Base-by-base conservation (phyloP, 495 filamentous ascomycete species). In the Thozetella sp. region DNA sequence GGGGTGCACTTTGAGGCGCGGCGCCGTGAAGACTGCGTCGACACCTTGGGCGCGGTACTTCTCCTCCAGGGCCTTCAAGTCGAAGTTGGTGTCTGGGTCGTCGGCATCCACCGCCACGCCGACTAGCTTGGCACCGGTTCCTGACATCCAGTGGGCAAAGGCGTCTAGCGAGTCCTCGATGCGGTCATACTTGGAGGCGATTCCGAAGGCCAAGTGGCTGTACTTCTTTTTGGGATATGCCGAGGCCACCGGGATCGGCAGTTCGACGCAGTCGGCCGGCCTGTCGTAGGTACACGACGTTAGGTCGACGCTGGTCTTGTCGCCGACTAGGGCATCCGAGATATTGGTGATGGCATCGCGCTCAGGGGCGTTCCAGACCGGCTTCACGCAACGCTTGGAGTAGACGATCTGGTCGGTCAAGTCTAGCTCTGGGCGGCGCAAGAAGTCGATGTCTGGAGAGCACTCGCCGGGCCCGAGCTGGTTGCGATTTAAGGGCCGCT, bases 121-220 rank as follows among this genome's bases (percentile, higher is more conserved):
- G 24, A 88, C 77, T 1, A 91, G 81, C 27, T 77, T 80, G 6
- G 83, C 78, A 9, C 75, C 72, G 0, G 84, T 84, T 20, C 81
- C 72, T 0, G 83, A 72, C 2, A 88, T 80, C 88, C 88, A 90
- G 65, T 88, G 86, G 13, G 75, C 61, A 34, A 90, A 84, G 24
- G 77, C 75, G 24, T 80, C 70, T 12, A 88, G 71, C 1, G 84
- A 87, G 15, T 80, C 77, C 45, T 81, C 75, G 58, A 91, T 69
- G 27, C 87, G 78, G 2, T 72, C 70, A 48, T 85, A 71, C 6
- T 77, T 80, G 17, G 87, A 88, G 1, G 86, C 83, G 0, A 91
- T 81, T 59, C 86, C 88, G 53, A 83, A 83, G 51, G 75, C 55
- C 27, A 83, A 64, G 55, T 80, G 70, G 0, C 34, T 17, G 55